Percentiles rank a stretch among this genome's conserved stretches.
Conservation (phyloP, 1,139 yeast genomes). For the Casaregolazyma lundiana region DNA sequence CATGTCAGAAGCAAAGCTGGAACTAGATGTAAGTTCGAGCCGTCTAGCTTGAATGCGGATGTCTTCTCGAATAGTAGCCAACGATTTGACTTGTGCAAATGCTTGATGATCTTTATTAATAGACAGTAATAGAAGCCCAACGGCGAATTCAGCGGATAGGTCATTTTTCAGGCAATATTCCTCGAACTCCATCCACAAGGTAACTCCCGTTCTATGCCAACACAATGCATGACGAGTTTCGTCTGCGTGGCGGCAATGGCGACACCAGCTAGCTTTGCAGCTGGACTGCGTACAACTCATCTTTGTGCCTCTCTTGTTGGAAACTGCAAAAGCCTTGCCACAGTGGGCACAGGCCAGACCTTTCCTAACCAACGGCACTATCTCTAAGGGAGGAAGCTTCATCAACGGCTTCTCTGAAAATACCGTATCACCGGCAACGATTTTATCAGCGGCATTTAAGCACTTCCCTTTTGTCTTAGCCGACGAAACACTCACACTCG, state of each 20-base stretch:
- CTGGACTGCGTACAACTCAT: conserved; percentile 15
- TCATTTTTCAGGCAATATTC: conserved; percentile 59
- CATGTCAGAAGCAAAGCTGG: conserved; percentile 3
- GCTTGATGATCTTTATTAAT: conserved; percentile 38
- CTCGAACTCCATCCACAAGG: conserved; percentile 53
- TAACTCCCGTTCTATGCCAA: conserved; percentile 49
- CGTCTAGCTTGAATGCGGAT: conserved; percentile 49
- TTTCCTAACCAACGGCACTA: conserved; percentile 52
- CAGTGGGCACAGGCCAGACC: conserved; percentile 82
- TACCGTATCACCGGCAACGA: conserved; percentile 41
- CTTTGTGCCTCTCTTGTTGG: conserved; percentile 6
- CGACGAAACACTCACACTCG: conserved; percentile 48
- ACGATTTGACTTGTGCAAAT: conserved; percentile 47
- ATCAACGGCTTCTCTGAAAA: conserved; percentile 65
- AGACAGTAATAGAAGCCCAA: conserved; percentile 54
- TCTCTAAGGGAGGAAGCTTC: conserved; percentile 67
- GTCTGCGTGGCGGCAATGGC: conserved; percentile 21
- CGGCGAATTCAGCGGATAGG: conserved; percentile 67
- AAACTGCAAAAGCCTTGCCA: conserved; percentile 53
- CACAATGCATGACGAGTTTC: conserved; percentile 52
- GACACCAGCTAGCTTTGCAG: conserved; percentile 30
- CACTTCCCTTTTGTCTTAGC: conserved; percentile 36
- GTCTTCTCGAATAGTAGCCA: conserved; percentile 70
- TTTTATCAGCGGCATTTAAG: conserved; percentile 36
- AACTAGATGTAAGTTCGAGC: conserved; percentile 4